phyloP scores from a whole-genome alignment of 2,329 filamentous ascomycete species.

The Blastomyces gilchristii region DNA sequence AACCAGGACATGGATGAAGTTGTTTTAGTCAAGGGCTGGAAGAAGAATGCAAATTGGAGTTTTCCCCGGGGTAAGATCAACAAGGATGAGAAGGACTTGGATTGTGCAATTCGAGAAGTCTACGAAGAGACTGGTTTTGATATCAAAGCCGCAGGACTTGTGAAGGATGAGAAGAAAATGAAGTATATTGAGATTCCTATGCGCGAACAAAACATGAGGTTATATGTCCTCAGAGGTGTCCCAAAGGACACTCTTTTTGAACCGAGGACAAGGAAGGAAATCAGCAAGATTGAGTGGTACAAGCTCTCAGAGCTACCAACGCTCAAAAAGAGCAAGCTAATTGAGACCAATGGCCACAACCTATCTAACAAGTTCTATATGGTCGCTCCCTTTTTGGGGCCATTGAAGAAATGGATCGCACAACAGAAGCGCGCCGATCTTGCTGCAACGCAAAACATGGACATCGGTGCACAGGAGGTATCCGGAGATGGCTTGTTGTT shows the following conservation, averaged over 20 bases:
- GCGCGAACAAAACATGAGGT: constrained; percentile 80
- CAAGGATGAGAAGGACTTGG: constrained; percentile 86
- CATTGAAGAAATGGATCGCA: constrained; percentile 82
- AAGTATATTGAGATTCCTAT: constrained; percentile 84
- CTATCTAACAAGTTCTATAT: constrained; percentile 83
- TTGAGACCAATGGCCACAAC: constrained; percentile 6
- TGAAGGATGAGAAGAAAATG: constrained; percentile 59
- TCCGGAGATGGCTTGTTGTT: constrained; percentile 28
- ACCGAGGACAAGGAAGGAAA: constrained; percentile 88
- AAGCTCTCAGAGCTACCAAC: constrained; percentile 78
- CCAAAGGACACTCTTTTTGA: constrained; percentile 81
- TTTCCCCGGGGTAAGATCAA: constrained; percentile 97
- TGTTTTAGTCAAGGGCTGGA: constrained; percentile 93
- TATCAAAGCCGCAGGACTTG: constrained; percentile 61
- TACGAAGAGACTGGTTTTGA: constrained; percentile 95
- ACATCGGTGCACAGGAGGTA: constrained; percentile 43
- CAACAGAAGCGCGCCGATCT: constrained; percentile 67
- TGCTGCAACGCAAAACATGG: constrained; percentile 25
- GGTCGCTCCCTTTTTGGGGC: constrained; percentile 84
- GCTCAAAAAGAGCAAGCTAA: constrained; percentile 56
- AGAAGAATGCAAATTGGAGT: constrained; percentile 92
- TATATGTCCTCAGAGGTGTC: constrained; percentile 85
- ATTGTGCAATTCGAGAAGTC: constrained; percentile 87
- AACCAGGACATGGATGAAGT: constrained; percentile 91
- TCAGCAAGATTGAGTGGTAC: constrained; percentile 95